Base-by-base conservation (phyloP, 1,139 yeast genomes). In the Suhomyces bokatorum region DNA sequence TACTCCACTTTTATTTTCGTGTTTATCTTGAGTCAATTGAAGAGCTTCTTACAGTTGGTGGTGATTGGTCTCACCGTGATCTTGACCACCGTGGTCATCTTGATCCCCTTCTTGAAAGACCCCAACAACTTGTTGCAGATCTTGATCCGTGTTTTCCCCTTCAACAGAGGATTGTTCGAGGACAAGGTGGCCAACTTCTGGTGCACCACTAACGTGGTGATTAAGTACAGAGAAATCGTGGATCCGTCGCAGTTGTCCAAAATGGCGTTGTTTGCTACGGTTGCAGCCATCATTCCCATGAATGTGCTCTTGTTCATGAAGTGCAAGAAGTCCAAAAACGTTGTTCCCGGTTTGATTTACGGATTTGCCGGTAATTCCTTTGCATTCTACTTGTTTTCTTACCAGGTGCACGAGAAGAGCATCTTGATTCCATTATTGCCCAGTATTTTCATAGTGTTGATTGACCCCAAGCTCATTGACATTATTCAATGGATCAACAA, bases 161-260 rank as follows among this genome's bases (percentile, higher is more conserved):
- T 93, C 58, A 80, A 81, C 39, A 77, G 99, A 59, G 99, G 99
- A 0, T 75, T 95, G n/a, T 93, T 95, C 74, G 99, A 93, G 64
- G 99, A 93, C 62, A 93, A 93, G 63, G 99, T 95, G 12, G 97
- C 97, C 40, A 93, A 91, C 60, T 85, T 93, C 57, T 93, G 99
- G 99, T 91, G 99, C 63, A 85, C 95, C 9, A 71, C 90, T 2
- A 93, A 93, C 63, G 73, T 87, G 0, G 53, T 89, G 11, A 63
- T 91, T 59, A 93, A 93, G 61, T 85, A 89, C 57, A 82, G 80
- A 52, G 59, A 67, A 3, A 48, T 75, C 0, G 84, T 87, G 54
- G 65, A 80, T 2, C 70, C 74, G n/a, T 66, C 71, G 3, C 78
- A 86, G 57, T 70, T 93, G 34, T 86, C 88, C 44, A 62, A 71